A percentile compares a stretch with the other conserved stretches of the same genome.
These are phyloP conservation scores for Pistacia vera DNA, from an alignment of 345 rosid genomes.

Conservation along the genomic window DNA sequence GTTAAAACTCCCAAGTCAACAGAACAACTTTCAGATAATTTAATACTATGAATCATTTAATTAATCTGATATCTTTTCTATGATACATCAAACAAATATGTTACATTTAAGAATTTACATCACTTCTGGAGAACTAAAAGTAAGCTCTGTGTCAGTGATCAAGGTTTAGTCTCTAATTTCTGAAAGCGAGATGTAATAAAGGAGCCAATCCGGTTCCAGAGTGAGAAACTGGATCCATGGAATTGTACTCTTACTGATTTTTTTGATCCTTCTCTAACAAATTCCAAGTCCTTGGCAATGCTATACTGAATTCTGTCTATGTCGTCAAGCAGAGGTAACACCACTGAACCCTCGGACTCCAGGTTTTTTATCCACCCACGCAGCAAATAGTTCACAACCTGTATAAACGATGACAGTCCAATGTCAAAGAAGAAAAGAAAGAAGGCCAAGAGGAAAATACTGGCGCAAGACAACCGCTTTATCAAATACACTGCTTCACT, in stretches of 20 bases:
- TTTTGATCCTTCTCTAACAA: conserved; percentile 58
- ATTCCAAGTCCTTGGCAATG: conserved; percentile 58
- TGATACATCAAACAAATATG: not conserved
- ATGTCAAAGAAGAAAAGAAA: not conserved
- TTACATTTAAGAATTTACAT: conserved; percentile 19
- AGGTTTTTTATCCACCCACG: conserved; percentile 84
- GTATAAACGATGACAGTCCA: conserved; percentile 18
- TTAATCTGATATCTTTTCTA: not conserved
- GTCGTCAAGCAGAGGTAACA: conserved; percentile 63
- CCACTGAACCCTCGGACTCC: conserved; percentile 60
- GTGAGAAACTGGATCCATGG: conserved; percentile 49
- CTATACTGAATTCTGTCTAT: conserved; percentile 34
- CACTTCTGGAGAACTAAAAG: not conserved
- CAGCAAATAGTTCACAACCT: conserved; percentile 85
- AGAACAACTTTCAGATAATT: not conserved
- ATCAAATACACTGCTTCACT: not conserved
- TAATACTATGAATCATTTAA: not conserved
- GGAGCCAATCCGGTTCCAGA: conserved; percentile 56
- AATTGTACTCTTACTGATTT: conserved; percentile 54
- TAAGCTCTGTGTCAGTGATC: not conserved
- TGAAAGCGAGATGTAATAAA: conserved; percentile 33
- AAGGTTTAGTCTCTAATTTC: conserved; percentile 32
- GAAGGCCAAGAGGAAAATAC: not conserved
- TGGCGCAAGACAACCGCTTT: no score
- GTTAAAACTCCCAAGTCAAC: no score